Conservation (phyloP, 495 filamentous ascomycete species). For the Cenococcum geophilum region DNA sequence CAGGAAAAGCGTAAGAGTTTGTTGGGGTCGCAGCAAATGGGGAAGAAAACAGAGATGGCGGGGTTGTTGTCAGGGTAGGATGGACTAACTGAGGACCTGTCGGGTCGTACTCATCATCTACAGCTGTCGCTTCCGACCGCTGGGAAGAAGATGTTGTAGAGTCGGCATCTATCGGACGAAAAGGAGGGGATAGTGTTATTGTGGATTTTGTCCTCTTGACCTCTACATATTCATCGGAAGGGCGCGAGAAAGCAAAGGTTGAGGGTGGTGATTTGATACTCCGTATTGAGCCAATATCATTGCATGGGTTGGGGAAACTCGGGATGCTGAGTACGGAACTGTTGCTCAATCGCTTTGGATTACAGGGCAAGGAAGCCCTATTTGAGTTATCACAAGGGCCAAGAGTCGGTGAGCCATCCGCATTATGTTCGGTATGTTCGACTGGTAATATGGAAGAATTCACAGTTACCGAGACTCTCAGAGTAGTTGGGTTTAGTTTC, state of each 20-base stretch:
- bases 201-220: not conserved
- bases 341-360: conserved; percentile 8
- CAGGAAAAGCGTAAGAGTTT: conserved; percentile 2
- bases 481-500: conserved; percentile 23
- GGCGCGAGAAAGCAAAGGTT: conserved; percentile 27
- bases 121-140: not conserved
- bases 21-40: conserved; percentile 20
- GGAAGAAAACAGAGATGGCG: conserved; percentile 11
- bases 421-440: not conserved
- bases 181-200: conserved; percentile 11
- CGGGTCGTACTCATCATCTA: conserved; percentile 12
- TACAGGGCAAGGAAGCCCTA: not conserved
- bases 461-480: conserved; percentile 31
- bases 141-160: not conserved
- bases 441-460: conserved; percentile 33
- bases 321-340: conserved; percentile 30
- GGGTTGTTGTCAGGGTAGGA: conserved; percentile 7
- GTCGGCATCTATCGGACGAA: conserved; percentile 5
- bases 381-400: not conserved
- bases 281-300: conserved; percentile 11
- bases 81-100: conserved; percentile 8
- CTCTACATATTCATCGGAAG: conserved; percentile 23
- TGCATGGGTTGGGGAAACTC: conserved; percentile 31
- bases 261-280: conserved; percentile 21
- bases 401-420: not conserved